Base-by-base conservation (phyloP, 352 stramenopile genomes). In the Globisporangium nunn region DNA sequence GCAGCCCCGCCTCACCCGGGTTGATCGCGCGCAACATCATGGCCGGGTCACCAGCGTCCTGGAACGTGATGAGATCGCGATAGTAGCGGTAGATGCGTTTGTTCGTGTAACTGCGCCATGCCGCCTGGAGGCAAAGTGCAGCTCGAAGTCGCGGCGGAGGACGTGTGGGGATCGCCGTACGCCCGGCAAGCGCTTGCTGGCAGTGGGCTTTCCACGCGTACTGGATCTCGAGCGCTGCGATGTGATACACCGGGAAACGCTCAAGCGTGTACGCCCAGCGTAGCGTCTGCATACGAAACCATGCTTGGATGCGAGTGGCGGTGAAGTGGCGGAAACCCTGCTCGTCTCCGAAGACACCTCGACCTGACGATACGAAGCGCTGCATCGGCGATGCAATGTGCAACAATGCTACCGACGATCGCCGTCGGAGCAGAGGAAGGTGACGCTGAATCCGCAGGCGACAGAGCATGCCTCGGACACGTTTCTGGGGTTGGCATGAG, bases 1-100 rank as follows among this genome's bases (percentile, higher is more conserved):
- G 59, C 14, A 96, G 58, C 28, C 58, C 64, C 0, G 88, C 85
- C 50, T 96, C 88, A 0, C 61, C 60, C 15, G 88, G 88, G 57
- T 96, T 96, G 58, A 96, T 93, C 29, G 79, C 75, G 4, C 81
- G 71, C 14, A 96, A 64, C 74, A 96, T 91, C 23, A 70, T 62
- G n/a, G 71, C 70, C 6, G 87, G 87, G 59, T 96, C 83, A 23
- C 85, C 84, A 6, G 72, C 70, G 61, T 85, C 77, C 43, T 78
- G 76, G 63, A 96, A 96, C 23, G 80, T 61, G 52, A 96, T 72
- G 31, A 95, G 69, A 54, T 95, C 79, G 1, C 71, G 70, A 47
- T 93, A 93, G 60, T 90, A 91, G 7, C 72, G 66, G 59, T 81
- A 95, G 64, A 93, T 91, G 23, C 78, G 68, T 6, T 63, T 62